These are phyloP conservation scores for Pythium sp. DNA, from an alignment of 352 stramenopile genomes.

Conservation along the genomic window DNA sequence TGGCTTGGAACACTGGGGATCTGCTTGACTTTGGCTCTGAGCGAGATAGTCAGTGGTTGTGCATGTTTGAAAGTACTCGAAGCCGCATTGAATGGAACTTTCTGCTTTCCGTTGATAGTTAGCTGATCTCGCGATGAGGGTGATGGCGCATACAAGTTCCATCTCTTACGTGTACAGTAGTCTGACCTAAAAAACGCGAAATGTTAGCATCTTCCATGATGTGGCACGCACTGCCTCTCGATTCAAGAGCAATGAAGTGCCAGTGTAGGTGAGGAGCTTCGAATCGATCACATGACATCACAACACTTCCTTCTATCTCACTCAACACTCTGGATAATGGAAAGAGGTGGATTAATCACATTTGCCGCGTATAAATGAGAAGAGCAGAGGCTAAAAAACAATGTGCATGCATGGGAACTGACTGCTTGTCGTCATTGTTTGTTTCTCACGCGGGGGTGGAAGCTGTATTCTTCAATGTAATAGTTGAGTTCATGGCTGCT, in stretches of 20 bases:
- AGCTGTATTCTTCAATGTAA: neutral
- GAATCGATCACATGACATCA: neutral
- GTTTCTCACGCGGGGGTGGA: slow-evolving; percentile 20
- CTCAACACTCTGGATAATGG: neutral
- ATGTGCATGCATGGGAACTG: neutral
- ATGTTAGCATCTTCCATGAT: neutral
- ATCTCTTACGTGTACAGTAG: neutral
- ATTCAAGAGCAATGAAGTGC: neutral
- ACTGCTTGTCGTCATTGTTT: neutral
- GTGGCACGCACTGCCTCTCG: too few species aligned
- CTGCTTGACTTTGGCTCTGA: too few species aligned
- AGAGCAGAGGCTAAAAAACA: neutral
- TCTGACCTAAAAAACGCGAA: neutral
- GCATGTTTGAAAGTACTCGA: neutral
- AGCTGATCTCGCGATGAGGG: neutral
- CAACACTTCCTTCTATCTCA: neutral
- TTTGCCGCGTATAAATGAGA: neutral
- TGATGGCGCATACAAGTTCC: neutral
- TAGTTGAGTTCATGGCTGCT: neutral
- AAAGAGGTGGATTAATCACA: neutral
- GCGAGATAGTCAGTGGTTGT: too few species aligned
- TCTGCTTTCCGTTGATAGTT: neutral
- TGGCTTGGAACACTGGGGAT: too few species aligned
- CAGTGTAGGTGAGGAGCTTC: neutral
- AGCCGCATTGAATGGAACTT: neutral